phyloP scores from a whole-genome alignment of 2,329 filamentous ascomycete species.

The Colletotrichum tropicale region DNA sequence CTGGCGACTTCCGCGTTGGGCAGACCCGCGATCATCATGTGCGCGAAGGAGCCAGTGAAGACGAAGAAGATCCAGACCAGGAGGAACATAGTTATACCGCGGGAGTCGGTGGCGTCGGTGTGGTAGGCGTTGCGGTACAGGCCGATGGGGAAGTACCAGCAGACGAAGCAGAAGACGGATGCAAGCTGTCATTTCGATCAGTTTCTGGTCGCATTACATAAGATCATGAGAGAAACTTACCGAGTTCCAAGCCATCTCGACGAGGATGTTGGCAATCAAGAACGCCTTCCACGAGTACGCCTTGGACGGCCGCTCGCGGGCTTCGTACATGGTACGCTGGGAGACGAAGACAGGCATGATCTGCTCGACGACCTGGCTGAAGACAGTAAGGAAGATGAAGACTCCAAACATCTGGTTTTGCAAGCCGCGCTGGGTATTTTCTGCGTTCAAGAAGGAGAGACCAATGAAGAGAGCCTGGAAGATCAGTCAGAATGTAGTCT shows the following conservation, averaged over 20 bases:
- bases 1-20: slow-evolving; percentile 67
- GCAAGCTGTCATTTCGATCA: background rate
- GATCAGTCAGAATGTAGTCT: background rate
- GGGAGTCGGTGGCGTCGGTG: slow-evolving; percentile 47
- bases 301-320: slow-evolving; percentile 70
- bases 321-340: slow-evolving; percentile 73
- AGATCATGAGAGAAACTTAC: slow-evolving; percentile 43
- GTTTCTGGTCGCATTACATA: no score
- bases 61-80: slow-evolving; percentile 68
- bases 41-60: slow-evolving; percentile 69
- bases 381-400: slow-evolving; percentile 75
- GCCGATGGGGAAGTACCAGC: slow-evolving; percentile 73
- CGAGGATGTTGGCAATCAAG: slow-evolving; percentile 63
- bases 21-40: slow-evolving; percentile 68
- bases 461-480: slow-evolving; percentile 65
- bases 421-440: slow-evolving; percentile 66
- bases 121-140: slow-evolving; percentile 62
- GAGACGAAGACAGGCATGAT: slow-evolving; percentile 75
- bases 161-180: slow-evolving; percentile 64
- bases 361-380: slow-evolving; percentile 67
- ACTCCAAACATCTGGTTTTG: slow-evolving; percentile 76
- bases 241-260: slow-evolving; percentile 72
- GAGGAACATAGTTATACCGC: slow-evolving; percentile 67
- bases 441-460: slow-evolving; percentile 68
- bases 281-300: slow-evolving; percentile 73